Conservation (phyloP, 495 filamentous ascomycete species). For the Lasiosphaeris hirsuta region DNA sequence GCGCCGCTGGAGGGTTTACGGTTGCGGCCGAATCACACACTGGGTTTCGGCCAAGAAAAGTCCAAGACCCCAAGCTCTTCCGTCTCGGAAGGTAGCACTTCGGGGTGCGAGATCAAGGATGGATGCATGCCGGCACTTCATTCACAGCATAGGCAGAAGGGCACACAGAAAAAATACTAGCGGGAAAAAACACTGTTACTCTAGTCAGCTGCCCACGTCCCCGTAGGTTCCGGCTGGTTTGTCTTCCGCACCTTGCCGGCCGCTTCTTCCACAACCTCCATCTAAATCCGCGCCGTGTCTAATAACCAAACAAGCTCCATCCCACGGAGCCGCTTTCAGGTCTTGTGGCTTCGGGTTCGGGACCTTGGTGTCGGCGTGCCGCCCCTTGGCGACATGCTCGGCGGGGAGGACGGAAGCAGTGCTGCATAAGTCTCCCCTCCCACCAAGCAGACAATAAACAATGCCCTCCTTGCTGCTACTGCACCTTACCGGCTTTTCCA, state of each 20-base stretch:
- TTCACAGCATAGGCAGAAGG: neutral
- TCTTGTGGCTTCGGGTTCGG: constrained; percentile 5
- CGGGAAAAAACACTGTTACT: no score
- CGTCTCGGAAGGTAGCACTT: neutral
- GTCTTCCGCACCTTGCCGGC: no score
- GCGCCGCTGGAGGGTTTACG: no score
- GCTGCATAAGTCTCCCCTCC: neutral
- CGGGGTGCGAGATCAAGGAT: neutral
- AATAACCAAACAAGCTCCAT: constrained; percentile 1
- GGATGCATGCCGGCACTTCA: constrained; percentile 17
- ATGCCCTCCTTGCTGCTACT: constrained; percentile 18
- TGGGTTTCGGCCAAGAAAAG: neutral
- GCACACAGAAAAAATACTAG: neutral
- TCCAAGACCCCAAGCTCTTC: neutral
- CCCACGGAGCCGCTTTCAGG: neutral
- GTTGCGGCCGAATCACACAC: neutral
- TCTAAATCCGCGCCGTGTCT: neutral
- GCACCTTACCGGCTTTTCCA: constrained; percentile 70
- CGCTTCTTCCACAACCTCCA: neutral
- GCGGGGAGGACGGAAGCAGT: neutral
- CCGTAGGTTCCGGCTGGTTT: no score
- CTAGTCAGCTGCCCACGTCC: no score
- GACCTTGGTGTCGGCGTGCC: constrained; percentile 9
- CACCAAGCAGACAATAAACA: no score
- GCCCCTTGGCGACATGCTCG: constrained; percentile 3